Percentiles rank a stretch among this genome's conserved stretches.
These are phyloP conservation scores for Helicocarpus griseus DNA, from an alignment of 2,329 filamentous ascomycete species.

Conservation along the genomic window DNA sequence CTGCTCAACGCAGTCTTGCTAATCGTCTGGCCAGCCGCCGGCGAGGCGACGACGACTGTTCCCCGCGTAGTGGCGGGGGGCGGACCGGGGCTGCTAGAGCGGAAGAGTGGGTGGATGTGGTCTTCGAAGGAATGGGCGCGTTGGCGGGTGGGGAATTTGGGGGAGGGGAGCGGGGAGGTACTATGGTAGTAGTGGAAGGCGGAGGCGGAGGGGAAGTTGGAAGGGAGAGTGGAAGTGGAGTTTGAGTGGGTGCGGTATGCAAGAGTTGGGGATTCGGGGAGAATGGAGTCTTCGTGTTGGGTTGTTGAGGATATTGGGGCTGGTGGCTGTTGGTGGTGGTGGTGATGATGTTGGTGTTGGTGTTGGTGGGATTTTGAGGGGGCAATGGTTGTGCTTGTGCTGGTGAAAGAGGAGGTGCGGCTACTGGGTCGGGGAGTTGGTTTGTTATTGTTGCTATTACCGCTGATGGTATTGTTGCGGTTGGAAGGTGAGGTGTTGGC, in stretches of 20 bases:
- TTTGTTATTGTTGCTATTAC: neutral
- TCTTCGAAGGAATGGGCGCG: conserved; percentile 2
- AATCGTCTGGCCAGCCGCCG: neutral
- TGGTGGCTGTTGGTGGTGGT: neutral
- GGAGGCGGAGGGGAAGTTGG: neutral
- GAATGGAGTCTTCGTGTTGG: neutral
- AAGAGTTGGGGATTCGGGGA: conserved; percentile 1
- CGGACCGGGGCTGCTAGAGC: conserved; percentile 1
- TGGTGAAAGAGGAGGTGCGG: neutral
- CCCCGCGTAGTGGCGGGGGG: neutral
- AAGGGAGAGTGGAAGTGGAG: neutral
- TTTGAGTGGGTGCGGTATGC: neutral
- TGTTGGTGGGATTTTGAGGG: neutral
- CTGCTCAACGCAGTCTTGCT: neutral
- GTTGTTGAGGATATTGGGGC: neutral
- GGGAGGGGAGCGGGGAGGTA: neutral
- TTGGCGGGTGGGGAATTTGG: neutral
- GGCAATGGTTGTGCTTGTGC: neutral
- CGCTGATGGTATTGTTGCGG: neutral
- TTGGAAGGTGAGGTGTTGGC: neutral
- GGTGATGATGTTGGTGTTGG: neutral
- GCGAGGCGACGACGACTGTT: neutral
- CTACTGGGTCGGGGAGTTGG: neutral
- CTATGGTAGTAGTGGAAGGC: neutral
- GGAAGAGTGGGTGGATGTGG: conserved; percentile 7